Base-by-base conservation (phyloP, 768 basidiomycete genomes). In the Mycena capillaripes region DNA sequence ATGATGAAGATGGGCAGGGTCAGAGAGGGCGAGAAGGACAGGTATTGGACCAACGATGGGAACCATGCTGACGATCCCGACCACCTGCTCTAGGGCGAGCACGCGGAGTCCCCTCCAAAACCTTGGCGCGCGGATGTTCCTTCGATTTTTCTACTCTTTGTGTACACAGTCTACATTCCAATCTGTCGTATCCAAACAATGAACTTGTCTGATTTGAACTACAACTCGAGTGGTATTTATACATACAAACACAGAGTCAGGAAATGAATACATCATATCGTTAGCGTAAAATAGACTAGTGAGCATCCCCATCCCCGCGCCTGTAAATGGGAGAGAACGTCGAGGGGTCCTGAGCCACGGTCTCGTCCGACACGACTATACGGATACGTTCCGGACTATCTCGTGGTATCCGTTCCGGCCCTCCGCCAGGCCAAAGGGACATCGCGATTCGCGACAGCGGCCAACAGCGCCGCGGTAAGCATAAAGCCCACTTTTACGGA, bases 371-470 rank as follows among this genome's bases (percentile, higher is more conserved):
- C 10, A 75, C 66, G 32, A 75, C 38, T 12, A 75, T 75, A 23
- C 73, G 73, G 25, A 75, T 75, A 11, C 73, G 73, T n/a, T 75
- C 73, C 23, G 65, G 44, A 34, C 34, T 38, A 21, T 61, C 59
- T 1, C 66, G 70, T 2, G 60, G 30, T 21, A 42, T 14, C 11
- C 66, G 69, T 12, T 63, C 55, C 17, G 46, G 55, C 40, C 50
- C 27, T 29, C 58, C 42, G 32, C 63, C n/a, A 23, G 70, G 70
- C 69, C 69, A 75, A 12, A 75, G 55, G 25, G 71, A 68, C 12
- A 75, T 32, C 16, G 29, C n/a, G n/a, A n/a, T n/a, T n/a, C n/a
- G n/a, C 66, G 36, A 75, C 73, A 2, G 69, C 12, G 29, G 48
- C 30, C 27, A 75, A 27, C n/a, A 75, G 50, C 23, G 70, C 66